Evolutionary conservation across 495 filamentous ascomycete species (phyloP).

Genomic region (Hypoxylon intermedium): DNA sequence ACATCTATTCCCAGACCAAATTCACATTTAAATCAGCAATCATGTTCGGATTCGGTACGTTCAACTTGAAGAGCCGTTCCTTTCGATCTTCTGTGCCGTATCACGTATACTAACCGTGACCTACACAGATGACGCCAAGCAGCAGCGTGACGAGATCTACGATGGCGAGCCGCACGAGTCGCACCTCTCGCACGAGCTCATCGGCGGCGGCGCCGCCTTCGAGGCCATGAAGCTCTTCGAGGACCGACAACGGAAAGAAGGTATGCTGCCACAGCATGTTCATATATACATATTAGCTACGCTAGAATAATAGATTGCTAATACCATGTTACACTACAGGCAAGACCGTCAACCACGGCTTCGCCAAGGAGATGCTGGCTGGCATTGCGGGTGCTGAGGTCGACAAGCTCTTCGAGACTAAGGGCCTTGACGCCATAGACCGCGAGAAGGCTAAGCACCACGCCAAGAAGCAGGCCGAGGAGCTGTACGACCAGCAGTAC

Average conservation of each 20-base stretch:
- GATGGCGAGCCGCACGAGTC: slow-evolving; percentile 59
- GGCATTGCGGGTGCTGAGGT: slow-evolving; percentile 76
- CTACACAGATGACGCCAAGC: slow-evolving; percentile 51
- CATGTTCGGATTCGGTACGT: slow-evolving; percentile 53
- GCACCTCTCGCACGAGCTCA: slow-evolving; percentile 73
- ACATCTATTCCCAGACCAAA: background rate
- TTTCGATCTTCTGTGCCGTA: background rate
- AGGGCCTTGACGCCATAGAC: slow-evolving; percentile 75
- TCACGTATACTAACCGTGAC: background rate
- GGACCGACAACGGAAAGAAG: slow-evolving; percentile 74
- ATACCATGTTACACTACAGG: slow-evolving; percentile 51
- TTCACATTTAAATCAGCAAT: slow-evolving; percentile 24
- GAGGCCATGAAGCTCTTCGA: slow-evolving; percentile 83
- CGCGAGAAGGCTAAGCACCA: slow-evolving; percentile 69
- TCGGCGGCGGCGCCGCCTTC: slow-evolving; percentile 79
- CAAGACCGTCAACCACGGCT: slow-evolving; percentile 71
- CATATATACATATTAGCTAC: background rate
- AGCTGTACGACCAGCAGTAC: slow-evolving; percentile 69
- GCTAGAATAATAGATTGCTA: background rate
- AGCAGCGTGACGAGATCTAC: slow-evolving; percentile 69
- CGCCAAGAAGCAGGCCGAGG: slow-evolving; percentile 68
- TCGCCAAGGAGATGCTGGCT: slow-evolving; percentile 79
- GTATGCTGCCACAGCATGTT: slow-evolving; percentile 51
- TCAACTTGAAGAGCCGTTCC: background rate
- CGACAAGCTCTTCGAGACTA: slow-evolving; percentile 81